phyloP scores from a whole-genome alignment of 1,139 yeast genomes.

The Candida freyschussii region DNA sequence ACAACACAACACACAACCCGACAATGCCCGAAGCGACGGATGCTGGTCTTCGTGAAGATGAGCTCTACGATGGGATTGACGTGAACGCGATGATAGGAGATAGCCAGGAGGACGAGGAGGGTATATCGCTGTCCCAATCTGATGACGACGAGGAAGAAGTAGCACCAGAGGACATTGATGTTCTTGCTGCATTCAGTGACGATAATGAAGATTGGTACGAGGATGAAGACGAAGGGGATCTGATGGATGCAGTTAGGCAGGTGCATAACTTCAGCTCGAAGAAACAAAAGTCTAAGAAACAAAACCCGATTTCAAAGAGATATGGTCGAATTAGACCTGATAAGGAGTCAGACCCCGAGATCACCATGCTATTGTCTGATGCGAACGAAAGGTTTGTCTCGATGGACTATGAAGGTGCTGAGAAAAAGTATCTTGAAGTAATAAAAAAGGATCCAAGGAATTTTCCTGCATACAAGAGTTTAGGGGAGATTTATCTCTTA shows the following conservation, averaged over 20 bases:
- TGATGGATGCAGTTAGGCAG: slow-evolving; percentile 58
- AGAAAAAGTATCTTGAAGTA: slow-evolving; percentile 63
- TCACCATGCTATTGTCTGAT: slow-evolving; percentile 54
- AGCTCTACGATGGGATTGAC: slow-evolving; percentile 18
- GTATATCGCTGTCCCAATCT: too few relatives aligned
- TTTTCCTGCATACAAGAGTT: slow-evolving; percentile 75
- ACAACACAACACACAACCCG: too few relatives aligned
- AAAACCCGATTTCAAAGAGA: slow-evolving; percentile 25
- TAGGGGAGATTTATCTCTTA: slow-evolving; percentile 77
- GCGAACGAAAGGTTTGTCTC: slow-evolving; percentile 80
- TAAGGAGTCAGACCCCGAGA: slow-evolving; percentile 64
- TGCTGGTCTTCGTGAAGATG: slow-evolving; percentile 6
- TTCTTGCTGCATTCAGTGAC: slow-evolving; percentile 33
- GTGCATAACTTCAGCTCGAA: slow-evolving; percentile 56
- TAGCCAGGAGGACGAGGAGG: slow-evolving; percentile 3
- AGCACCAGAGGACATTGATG: slow-evolving; percentile 21
- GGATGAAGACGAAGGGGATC: slow-evolving; percentile 39
- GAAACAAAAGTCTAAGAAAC: slow-evolving; percentile 32
- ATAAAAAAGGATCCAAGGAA: slow-evolving; percentile 73
- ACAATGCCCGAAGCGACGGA: neutral
- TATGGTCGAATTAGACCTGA: slow-evolving; percentile 35
- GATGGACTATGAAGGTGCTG: slow-evolving; percentile 62
- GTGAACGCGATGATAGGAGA: slow-evolving; percentile 22
- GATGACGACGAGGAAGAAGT: slow-evolving; percentile 23
- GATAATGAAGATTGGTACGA: slow-evolving; percentile 27